Base-by-base conservation (phyloP, 2,329 filamentous ascomycete genomes). In the Ascochyta rabiei region DNA sequence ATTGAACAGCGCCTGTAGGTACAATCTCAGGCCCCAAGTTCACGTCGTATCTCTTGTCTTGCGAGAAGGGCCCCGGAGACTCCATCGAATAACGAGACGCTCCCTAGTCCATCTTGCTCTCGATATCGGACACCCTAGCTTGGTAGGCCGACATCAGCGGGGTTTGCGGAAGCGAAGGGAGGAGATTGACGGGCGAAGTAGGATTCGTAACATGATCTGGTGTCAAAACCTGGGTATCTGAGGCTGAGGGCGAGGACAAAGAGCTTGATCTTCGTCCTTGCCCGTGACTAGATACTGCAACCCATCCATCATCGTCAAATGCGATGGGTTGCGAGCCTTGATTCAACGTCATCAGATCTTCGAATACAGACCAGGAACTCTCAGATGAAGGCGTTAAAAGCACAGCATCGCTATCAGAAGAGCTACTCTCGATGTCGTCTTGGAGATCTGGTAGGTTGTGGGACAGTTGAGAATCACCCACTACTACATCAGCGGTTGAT, bases 1-100 rank as follows among this genome's bases (percentile, higher is more conserved):
- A 69, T 19, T 63, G 62, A 13, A 53, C 43, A 9, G 41, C 52
- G 35, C 48, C 51, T 12, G 50, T 57, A 10, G 44, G 47, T 3
- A 33, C 54, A 15, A 28, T 33, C 15, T 52, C 39, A 10, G 43
- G 31, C 10, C 21, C 23, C 24, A 28, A 16, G 15, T 21, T 19
- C 24, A 28, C n/a, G 26, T 19, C 33, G 18, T n/a, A 37, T 16
- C 37, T 28, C 31, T 49, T 53, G 30, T 42, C 33, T 28, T 54
- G 37, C n/a, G 23, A 8, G 24, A 18, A 19, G 7, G 19, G 40
- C 23, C 26, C 46, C 1, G 10, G 12, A 16, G 23, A n/a, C 12
- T 55, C 52, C 13, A 13, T 10, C 35, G 24, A 42, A 6, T 21
- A 54, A 35, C 45, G 42, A 15, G 28, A 35, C 6, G 12, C 26